phyloP scores from a whole-genome alignment of 116 monocot genomes.

The Papilionanthe hybrid region DNA sequence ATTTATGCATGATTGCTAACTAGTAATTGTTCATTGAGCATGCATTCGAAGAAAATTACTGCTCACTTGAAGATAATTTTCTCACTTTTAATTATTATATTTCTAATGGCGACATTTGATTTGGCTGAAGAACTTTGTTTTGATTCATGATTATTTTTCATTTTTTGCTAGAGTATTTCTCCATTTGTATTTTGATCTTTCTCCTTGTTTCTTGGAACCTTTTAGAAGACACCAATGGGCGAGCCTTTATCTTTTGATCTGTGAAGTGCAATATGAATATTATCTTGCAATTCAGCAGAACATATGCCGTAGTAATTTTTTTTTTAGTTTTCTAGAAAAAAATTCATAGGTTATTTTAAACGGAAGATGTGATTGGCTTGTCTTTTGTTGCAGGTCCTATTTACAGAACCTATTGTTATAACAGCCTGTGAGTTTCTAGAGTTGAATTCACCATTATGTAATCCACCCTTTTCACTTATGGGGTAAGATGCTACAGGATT shows the following conservation, averaged over 20 bases:
- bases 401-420: constrained; percentile 82
- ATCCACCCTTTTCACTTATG: constrained; percentile 55
- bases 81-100: background rate
- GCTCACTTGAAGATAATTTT: background rate
- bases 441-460: constrained; percentile 78
- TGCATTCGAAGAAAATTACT: background rate
- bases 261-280: background rate
- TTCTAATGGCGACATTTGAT: background rate
- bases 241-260: background rate
- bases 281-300: background rate
- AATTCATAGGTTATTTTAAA: background rate
- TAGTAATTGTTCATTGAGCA: background rate
- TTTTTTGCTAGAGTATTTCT: background rate
- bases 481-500: constrained; percentile 42
- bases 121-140: background rate
- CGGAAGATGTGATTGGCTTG: background rate
- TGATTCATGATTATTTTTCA: background rate
- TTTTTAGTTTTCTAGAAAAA: background rate
- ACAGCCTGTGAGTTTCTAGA: constrained; percentile 96
- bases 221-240: background rate
- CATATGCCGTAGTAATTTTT: background rate
- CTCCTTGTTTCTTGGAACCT: background rate
- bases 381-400: constrained; percentile 57
- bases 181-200: background rate
- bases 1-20: background rate